Conservation (phyloP, 805 yeast genomes). For the Wickerhamiella dianesei region DNA sequence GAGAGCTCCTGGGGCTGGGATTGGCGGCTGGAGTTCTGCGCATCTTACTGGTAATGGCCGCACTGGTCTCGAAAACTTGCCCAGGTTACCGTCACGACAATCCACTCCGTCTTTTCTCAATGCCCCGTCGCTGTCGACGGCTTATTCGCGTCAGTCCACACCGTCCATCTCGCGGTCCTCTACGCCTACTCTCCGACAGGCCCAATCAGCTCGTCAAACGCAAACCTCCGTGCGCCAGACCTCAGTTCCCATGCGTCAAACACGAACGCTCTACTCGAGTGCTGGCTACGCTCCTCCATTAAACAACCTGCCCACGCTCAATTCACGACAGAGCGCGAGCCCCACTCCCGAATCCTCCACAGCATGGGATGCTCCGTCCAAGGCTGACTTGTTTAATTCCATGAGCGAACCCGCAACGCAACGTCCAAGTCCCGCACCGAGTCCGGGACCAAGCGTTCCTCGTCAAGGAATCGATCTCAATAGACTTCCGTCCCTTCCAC, state of each 20-base stretch:
- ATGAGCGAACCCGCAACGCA: neutral
- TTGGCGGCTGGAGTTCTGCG: neutral
- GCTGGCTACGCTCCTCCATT: neutral
- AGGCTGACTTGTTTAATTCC: neutral
- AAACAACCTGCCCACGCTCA: constrained; percentile 6
- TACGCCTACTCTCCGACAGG: neutral
- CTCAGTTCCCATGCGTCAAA: neutral
- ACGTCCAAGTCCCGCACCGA: neutral
- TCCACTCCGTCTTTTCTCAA: neutral
- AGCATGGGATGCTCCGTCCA: neutral
- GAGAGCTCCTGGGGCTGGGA: neutral
- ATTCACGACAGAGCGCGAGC: neutral
- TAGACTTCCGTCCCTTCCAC: neutral
- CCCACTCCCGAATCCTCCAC: too few relatives aligned
- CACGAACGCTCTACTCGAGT: neutral
- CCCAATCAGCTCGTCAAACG: neutral
- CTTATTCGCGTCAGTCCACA: neutral
- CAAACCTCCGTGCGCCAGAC: neutral
- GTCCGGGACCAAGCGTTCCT: neutral
- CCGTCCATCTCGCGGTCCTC: neutral
- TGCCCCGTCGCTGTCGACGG: neutral
- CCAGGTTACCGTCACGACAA: neutral
- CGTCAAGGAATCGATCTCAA: neutral
- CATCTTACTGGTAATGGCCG: neutral
- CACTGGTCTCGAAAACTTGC: neutral